Evolutionary conservation across 331 rosid species (phyloP).

Genomic region (Malus hybrid): DNA sequence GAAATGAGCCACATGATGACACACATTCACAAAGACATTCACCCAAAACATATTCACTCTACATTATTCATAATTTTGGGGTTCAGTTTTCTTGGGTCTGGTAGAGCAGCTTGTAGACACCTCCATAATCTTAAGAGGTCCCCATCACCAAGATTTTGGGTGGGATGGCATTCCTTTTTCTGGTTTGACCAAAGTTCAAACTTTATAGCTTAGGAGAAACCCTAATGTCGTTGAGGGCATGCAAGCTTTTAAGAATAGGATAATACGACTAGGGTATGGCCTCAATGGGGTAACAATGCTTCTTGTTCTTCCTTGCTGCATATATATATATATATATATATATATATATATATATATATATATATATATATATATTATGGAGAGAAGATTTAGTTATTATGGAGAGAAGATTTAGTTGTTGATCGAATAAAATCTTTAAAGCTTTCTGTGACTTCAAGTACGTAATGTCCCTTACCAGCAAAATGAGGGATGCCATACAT

Average conservation of each 20-base stretch:
- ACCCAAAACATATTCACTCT: background rate
- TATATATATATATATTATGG: too few relatives aligned
- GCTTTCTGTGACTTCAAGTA: constrained; percentile 38
- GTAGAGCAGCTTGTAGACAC: background rate
- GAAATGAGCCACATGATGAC: background rate
- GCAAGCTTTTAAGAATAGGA: background rate
- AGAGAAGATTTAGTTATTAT: too few relatives aligned
- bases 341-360: too few relatives aligned
- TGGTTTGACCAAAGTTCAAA: constrained; percentile 31
- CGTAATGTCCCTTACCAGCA: constrained; percentile 46
- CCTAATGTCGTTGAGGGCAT: constrained; percentile 17
- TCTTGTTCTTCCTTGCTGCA: background rate
- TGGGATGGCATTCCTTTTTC: constrained; percentile 25
- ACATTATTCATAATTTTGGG: background rate
- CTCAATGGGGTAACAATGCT: constrained; percentile 7
- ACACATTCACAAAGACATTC: constrained; percentile 1
- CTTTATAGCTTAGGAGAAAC: constrained; percentile 20
- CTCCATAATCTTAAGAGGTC: constrained; percentile 17
- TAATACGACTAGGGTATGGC: background rate
- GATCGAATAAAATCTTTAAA: constrained; percentile 40
- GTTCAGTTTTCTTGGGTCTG: background rate
- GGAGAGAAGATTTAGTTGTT: constrained; percentile 23
- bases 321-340: too few relatives aligned
- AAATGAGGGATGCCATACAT: constrained; percentile 22
- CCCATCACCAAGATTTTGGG: constrained; percentile 33